phyloP scores from a whole-genome alignment of 805 yeast species.

The Wickerhamiella sergipiensis region DNA sequence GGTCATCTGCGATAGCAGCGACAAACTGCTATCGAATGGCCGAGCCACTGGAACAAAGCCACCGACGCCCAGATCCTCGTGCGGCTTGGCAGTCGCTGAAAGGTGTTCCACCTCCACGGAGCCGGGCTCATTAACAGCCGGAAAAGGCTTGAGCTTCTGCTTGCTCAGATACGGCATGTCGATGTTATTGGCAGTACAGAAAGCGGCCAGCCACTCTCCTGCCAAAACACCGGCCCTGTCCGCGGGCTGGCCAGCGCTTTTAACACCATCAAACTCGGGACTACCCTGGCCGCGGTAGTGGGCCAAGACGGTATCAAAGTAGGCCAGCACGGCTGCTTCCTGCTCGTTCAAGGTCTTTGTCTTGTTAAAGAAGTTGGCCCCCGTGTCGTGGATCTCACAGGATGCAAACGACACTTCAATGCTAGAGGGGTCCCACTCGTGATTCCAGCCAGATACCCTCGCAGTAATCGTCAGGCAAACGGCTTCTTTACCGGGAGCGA shows the following conservation, averaged over 20 bases:
- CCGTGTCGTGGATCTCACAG: not conserved
- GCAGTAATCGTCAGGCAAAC: not conserved
- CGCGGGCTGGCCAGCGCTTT: not conserved
- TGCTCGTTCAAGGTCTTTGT: not conserved
- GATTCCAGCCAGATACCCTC: not conserved
- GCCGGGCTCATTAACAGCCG: conserved; percentile 1
- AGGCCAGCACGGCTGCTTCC: not conserved
- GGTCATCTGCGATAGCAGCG: conserved; percentile 10
- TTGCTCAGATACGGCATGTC: conserved; percentile 5
- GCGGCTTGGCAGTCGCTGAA: conserved; percentile 5
- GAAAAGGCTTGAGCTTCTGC: conserved; percentile 1
- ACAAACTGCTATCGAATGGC: conserved; percentile 14
- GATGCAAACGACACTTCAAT: not conserved
- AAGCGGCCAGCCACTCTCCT: conserved; percentile 3
- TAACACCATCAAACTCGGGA: not conserved
- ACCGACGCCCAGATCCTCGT: conserved; percentile 6
- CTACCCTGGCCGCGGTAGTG: not conserved
- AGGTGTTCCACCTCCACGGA: conserved; percentile 6
- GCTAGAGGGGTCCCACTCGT: not conserved
- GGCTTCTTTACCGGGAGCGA: not conserved
- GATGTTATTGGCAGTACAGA: not conserved
- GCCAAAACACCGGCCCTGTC: not conserved
- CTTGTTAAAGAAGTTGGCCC: not conserved
- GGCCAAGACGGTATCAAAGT: not conserved
- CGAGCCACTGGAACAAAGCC: conserved; percentile 14